phyloP scores from a whole-genome alignment of 164 flowering plant species.

The Magnolia officinalis region DNA sequence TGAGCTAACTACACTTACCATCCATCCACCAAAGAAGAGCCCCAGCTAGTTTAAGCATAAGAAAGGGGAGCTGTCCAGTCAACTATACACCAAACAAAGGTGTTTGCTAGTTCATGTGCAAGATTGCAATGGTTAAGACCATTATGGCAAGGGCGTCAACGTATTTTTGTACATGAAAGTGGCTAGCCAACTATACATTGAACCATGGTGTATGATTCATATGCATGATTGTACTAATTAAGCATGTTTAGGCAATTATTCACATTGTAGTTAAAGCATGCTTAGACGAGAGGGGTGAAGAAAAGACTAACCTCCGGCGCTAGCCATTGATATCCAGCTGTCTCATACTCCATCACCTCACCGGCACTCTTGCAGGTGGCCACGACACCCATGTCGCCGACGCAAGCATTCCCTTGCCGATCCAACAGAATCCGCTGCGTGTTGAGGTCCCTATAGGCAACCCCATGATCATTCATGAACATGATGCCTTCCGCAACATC shows the following conservation, averaged over 20 bases:
- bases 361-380: conserved; percentile 69
- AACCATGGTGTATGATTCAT: neutral
- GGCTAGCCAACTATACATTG: neutral
- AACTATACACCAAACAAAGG: too few species aligned
- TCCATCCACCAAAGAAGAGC: too few species aligned
- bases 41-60: too few species aligned
- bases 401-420: conserved; percentile 79
- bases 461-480: conserved; percentile 90
- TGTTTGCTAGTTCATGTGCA: too few species aligned
- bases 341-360: conserved; percentile 89
- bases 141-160: too few species aligned
- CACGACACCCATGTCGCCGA: conserved; percentile 87
- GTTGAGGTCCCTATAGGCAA: conserved; percentile 77
- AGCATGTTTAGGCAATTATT: neutral
- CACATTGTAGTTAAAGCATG: neutral
- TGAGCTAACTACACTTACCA: too few species aligned
- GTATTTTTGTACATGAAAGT: too few species aligned
- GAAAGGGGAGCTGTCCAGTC: too few species aligned
- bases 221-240: neutral
- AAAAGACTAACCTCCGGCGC: conserved; percentile 88
- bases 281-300: neutral
- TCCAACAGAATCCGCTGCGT: conserved; percentile 71
- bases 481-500: conserved; percentile 88
- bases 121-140: too few species aligned
- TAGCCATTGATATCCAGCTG: conserved; percentile 92